Conservation (phyloP, 2,329 filamentous ascomycete genomes). For the Hortaea werneckii region DNA sequence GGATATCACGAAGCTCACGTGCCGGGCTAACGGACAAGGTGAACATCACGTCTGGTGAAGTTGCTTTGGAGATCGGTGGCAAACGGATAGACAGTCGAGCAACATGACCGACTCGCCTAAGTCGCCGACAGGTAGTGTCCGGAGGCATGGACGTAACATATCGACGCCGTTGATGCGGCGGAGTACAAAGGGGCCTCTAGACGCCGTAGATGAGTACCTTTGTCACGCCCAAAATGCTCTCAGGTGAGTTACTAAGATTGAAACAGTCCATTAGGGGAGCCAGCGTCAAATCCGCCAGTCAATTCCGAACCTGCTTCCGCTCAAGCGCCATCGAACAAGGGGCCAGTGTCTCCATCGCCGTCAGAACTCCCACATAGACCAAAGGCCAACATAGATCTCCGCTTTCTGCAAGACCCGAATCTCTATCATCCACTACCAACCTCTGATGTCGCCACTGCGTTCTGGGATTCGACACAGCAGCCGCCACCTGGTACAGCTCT, state of each 20-base stretch:
- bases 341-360: constrained; percentile 5
- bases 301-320: not conserved
- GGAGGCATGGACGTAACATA: constrained; percentile 21
- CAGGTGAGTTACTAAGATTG: constrained; percentile 10
- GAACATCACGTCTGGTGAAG: no score
- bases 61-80: not conserved
- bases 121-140: constrained; percentile 17
- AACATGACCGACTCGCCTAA: constrained; percentile 14
- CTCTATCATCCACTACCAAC: constrained; percentile 72
- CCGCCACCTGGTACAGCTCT: constrained; percentile 56
- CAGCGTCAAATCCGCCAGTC: constrained; percentile 10
- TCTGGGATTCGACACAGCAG: constrained; percentile 58
- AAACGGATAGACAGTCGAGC: no score
- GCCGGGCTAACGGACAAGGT: no score
- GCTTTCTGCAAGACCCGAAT: constrained; percentile 66
- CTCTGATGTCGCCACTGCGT: constrained; percentile 51
- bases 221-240: not conserved
- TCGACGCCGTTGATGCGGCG: constrained; percentile 45
- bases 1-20: not conserved
- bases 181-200: constrained; percentile 69
- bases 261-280: constrained; percentile 17
- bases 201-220: constrained; percentile 58
- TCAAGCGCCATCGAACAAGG: not conserved
- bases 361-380: constrained; percentile 4
- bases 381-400: constrained; percentile 54